Conservation (phyloP, 148 eudicot genomes). For the Rhododendron mucronatum region DNA sequence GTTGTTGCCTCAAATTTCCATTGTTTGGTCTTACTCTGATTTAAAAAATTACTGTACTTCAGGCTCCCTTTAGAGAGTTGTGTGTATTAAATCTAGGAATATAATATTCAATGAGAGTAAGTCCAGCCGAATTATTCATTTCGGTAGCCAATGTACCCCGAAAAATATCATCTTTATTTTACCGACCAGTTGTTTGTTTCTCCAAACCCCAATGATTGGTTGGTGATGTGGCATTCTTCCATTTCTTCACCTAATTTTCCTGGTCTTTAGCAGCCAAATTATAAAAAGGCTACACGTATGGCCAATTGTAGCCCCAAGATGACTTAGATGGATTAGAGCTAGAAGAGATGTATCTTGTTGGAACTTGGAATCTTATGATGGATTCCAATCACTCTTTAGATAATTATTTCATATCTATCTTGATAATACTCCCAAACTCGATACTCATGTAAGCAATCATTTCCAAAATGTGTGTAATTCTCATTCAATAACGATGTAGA, state of each 20-base stretch:
- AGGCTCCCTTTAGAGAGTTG: neutral
- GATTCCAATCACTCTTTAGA: neutral
- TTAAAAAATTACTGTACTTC: neutral
- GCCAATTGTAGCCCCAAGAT: neutral
- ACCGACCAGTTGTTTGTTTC: neutral
- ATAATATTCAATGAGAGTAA: neutral
- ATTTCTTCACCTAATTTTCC: neutral
- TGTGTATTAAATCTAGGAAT: neutral
- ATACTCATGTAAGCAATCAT: neutral
- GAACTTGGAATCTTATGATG: neutral
- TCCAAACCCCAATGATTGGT: neutral
- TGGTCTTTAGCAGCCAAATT: neutral
- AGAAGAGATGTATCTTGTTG: neutral
- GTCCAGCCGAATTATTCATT: neutral
- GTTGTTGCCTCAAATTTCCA: neutral
- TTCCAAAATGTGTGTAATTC: neutral
- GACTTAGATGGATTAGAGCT: neutral
- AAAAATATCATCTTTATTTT: neutral
- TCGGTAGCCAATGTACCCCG: neutral
- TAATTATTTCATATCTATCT: neutral
- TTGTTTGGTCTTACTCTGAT: neutral
- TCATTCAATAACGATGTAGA: neutral
- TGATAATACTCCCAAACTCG: neutral
- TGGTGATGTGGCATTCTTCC: neutral
- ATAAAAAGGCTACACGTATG: neutral